A percentile compares a stretch with the other conserved stretches of the same genome.
Conservation (phyloP, 139 green algal species). For the Micractinium sp. region DNA sequence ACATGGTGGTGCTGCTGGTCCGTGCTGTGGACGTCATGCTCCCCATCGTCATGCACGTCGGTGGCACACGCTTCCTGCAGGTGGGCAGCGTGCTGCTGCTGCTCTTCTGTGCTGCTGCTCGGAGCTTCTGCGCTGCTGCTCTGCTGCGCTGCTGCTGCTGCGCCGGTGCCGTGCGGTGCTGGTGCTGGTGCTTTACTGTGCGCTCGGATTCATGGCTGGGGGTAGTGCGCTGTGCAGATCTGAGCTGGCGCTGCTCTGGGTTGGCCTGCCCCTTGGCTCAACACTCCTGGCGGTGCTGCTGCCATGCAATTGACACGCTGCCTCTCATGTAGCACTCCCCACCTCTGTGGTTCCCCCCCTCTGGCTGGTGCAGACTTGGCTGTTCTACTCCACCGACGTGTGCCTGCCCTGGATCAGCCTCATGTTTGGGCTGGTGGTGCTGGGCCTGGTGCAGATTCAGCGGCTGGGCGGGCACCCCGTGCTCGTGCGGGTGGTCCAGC, state of each 20-base stretch:
- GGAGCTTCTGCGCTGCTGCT: background rate
- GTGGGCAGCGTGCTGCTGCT: background rate
- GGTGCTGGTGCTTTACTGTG: background rate
- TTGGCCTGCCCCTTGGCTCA: background rate
- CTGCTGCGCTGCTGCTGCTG: background rate
- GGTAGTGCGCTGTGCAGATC: too few relatives aligned
- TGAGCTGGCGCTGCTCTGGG: background rate
- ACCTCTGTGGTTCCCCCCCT: background rate
- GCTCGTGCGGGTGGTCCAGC: background rate
- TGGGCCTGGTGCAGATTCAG: slow-evolving; percentile 20
- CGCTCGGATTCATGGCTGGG: too few relatives aligned
- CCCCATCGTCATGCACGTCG: slow-evolving; percentile 17
- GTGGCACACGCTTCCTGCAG: slow-evolving; percentile 35
- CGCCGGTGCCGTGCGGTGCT: background rate
- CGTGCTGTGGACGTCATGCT: slow-evolving; percentile 6
- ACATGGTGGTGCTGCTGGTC: background rate
- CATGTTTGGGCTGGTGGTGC: slow-evolving; percentile 4
- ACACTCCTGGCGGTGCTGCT: background rate
- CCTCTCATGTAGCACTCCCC: background rate
- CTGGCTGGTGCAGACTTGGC: background rate
- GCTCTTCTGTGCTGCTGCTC: background rate
- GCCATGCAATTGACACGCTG: background rate
- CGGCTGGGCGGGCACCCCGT: slow-evolving; percentile 10
- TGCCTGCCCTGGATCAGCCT: slow-evolving; percentile 35
- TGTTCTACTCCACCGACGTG: slow-evolving; percentile 22